These are phyloP conservation scores for Diplodia seriata DNA, from an alignment of 2,329 filamentous ascomycete species.

Conservation along the genomic window DNA sequence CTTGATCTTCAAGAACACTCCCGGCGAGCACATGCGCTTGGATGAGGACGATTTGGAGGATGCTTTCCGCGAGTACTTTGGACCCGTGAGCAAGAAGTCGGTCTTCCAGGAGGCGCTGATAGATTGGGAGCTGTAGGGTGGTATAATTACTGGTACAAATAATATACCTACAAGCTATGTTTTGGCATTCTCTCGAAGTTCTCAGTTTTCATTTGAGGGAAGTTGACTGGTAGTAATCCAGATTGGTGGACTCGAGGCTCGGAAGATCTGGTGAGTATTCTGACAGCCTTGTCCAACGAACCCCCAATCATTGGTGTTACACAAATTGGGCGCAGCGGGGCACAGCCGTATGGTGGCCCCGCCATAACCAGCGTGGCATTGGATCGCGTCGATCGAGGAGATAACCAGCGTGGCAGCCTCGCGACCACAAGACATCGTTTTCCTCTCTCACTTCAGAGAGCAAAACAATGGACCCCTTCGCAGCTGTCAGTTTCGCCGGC, in stretches of 20 bases:
- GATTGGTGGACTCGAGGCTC: too few species aligned
- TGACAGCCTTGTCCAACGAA: too few species aligned
- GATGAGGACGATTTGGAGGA: constrained; percentile 68
- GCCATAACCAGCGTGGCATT: neutral
- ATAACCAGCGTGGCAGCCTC: neutral
- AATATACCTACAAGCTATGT: neutral
- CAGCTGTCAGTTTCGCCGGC: neutral
- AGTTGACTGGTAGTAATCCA: too few species aligned
- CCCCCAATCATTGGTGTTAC: neutral
- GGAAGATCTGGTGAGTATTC: too few species aligned
- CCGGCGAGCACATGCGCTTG: constrained; percentile 86
- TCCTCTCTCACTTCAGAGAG: too few species aligned
- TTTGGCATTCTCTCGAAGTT: too few species aligned
- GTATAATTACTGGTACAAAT: neutral
- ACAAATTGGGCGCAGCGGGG: neutral
- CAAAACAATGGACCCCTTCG: neutral
- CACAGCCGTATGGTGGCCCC: neutral
- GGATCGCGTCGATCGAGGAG: too few species aligned
- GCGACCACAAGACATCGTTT: too few species aligned
- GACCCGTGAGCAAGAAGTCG: constrained; percentile 44
- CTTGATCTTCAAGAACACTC: constrained; percentile 74
- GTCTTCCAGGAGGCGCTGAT: constrained; percentile 22
- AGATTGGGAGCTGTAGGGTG: constrained; percentile 29
- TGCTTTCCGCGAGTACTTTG: constrained; percentile 72
- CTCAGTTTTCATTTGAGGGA: too few species aligned